These are phyloP conservation scores for Leishmania aethiopica DNA, from an alignment of 208 protist species.

Conservation along the genomic window DNA sequence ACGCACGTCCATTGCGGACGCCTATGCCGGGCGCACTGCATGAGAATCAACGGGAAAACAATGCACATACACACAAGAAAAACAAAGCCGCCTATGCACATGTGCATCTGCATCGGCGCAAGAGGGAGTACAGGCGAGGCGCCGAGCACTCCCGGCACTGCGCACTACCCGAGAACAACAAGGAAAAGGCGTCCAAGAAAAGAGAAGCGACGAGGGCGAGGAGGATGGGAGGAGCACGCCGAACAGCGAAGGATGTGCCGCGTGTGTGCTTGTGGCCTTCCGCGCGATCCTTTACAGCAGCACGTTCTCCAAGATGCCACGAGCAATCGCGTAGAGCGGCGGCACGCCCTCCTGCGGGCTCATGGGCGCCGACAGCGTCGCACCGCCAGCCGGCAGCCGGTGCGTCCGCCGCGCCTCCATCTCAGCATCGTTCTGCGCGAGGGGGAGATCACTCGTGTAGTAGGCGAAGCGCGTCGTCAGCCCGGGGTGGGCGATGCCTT, in stretches of 20 bases:
- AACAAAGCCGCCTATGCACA: neutral
- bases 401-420: slow-evolving; percentile 39
- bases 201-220: too few species aligned
- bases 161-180: too few species aligned
- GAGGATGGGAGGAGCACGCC: too few species aligned
- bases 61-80: too few species aligned
- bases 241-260: neutral
- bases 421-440: slow-evolving; percentile 58
- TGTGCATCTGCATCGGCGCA: too few species aligned
- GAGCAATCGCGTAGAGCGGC: slow-evolving; percentile 87
- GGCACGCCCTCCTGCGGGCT: slow-evolving; percentile 75
- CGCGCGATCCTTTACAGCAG: slow-evolving; percentile 20
- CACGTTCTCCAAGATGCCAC: slow-evolving; percentile 77
- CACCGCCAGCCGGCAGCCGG: neutral
- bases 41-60: neutral
- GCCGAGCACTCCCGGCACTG: neutral
- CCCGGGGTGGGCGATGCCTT: slow-evolving; percentile 65
- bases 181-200: too few species aligned
- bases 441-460: slow-evolving; percentile 88
- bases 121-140: neutral
- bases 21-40: neutral
- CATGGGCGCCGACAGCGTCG: slow-evolving; percentile 80
- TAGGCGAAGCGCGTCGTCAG: slow-evolving; percentile 84
- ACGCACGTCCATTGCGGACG: neutral
- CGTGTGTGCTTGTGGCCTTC: neutral